A percentile compares a stretch with the other conserved stretches of the same genome.
These are phyloP conservation scores for Hortiboletus flavorubellus DNA, from an alignment of 768 basidiomycete genomes.

Conservation along the genomic window DNA sequence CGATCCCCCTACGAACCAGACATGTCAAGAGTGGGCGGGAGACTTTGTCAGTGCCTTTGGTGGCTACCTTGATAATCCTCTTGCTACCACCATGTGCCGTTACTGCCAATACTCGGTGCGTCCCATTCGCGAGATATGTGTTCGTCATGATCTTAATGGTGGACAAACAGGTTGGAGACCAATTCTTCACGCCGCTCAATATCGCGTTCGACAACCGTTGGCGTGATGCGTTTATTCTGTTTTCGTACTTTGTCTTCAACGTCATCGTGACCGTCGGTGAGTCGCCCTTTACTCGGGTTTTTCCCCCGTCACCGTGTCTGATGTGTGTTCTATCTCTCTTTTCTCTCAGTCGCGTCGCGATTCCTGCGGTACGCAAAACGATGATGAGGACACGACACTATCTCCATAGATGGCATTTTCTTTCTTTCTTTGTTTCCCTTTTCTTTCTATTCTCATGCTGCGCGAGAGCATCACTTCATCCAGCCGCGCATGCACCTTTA, in stretches of 20 bases:
- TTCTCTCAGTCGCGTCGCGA: conserved; percentile 55
- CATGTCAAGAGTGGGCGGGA: conserved; percentile 67
- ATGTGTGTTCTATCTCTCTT: background rate
- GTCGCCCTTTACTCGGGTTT: conserved; percentile 5
- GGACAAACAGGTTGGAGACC: conserved; percentile 48
- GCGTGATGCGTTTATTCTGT: conserved; percentile 66
- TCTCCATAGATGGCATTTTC: background rate
- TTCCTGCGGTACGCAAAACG: conserved; percentile 71
- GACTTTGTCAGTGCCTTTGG: conserved; percentile 59
- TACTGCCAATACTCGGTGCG: conserved; percentile 65
- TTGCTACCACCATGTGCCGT: conserved; percentile 56
- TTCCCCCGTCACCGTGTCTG: background rate
- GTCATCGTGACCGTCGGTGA: conserved; percentile 53
- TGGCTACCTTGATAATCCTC: conserved; percentile 71
- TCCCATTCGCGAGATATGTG: background rate
- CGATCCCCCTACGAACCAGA: conserved; percentile 70
- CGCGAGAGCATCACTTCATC: background rate
- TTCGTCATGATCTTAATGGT: background rate
- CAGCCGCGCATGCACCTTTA: background rate
- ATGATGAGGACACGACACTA: conserved; percentile 2
- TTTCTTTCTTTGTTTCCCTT: background rate
- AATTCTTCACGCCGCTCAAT: conserved; percentile 68
- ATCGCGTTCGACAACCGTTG: conserved; percentile 60
- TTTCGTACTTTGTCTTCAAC: conserved; percentile 72
- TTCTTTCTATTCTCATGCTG: background rate